Evolutionary conservation across 306 rosid genomes (phyloP), one percentile per base, ranked within the genome.

Genomic region (Delonix regia): DNA sequence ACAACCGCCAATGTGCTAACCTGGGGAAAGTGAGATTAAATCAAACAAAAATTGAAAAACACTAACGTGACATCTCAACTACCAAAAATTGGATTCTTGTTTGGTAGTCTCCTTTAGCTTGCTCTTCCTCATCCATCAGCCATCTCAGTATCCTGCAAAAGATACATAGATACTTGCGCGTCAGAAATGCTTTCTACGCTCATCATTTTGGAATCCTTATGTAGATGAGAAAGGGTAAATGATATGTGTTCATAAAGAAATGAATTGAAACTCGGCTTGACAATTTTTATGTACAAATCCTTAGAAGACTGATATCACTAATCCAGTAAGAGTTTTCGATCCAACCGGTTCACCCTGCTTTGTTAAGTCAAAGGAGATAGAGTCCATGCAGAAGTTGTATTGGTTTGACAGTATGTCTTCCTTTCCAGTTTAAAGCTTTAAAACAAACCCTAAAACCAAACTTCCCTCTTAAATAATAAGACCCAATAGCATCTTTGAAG

Each of bases 51-150:
- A 11, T 48, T 19, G 65, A 34, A 68, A 52, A 65, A 57, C 73
- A 65, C 94, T 84, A 69, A 95, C 99, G 98, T 70, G 99, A 92
- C 98, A 95, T 95, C 82, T 95, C 98, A 69, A 93, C 90, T 42
- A 94, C 85, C 88, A 93, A 78, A 87, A 83, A 91, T 75, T 88
- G 93, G 86, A 91, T 87, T 78, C 57, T 83, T 74, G 91, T 85
- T 69, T 12, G 82, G 84, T 83, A 77, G 13, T 68, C 87, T 84
- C 62, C 84, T 85, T 80, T 91, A n/a, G 30, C 62, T 27, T 67
- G 57, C 62, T 86, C 92, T 82, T 95, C 99, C 82, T 95, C 99
- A 33, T 95, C 93, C 11, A 72, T 75, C 81, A 95, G 65, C 97
- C 94, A 93, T 87, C 99, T 93, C 78, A 95, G 80, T 75, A 87